Percentiles rank a stretch among this genome's conserved stretches.
Conservation (phyloP, 208 protist genomes). For the Leishmania mexicana region DNA sequence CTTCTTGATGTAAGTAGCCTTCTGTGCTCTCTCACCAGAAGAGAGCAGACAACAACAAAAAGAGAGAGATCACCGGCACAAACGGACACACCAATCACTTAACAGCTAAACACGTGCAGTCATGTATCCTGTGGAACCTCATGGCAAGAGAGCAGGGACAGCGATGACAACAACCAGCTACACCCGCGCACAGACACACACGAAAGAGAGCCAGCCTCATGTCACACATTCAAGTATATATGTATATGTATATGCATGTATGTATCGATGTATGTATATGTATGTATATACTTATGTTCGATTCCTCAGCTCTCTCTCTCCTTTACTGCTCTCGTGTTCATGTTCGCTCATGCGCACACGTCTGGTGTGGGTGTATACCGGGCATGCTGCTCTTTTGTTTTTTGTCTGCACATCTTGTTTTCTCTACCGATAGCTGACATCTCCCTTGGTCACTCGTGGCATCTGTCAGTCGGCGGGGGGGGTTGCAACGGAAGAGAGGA, state of each 20-base stretch:
- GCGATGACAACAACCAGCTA: not conserved
- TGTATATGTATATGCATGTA: not conserved
- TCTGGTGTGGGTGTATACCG: too few relatives aligned
- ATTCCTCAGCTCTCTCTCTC: not conserved
- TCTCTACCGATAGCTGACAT: not conserved
- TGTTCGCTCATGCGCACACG: not conserved
- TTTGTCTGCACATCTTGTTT: not conserved
- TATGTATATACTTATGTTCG: not conserved
- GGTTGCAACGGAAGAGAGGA: not conserved
- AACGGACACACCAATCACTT: not conserved
- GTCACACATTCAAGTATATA: not conserved
- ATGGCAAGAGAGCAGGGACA: not conserved
- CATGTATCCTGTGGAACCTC: not conserved
- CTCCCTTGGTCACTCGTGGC: not conserved
- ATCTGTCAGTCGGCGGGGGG: not conserved
- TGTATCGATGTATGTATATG: not conserved
- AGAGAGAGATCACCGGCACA: not conserved
- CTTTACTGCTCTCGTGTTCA: not conserved
- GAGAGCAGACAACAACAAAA: not conserved
- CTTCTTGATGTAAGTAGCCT: constrained; percentile 7
- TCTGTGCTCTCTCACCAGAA: not conserved
- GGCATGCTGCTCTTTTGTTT: not conserved
- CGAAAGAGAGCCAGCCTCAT: not conserved
- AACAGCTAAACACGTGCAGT: not conserved
- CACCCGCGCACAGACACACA: not conserved